Base-by-base conservation (phyloP, 2,329 filamentous ascomycete species). In the Neurospora crassa region DNA sequence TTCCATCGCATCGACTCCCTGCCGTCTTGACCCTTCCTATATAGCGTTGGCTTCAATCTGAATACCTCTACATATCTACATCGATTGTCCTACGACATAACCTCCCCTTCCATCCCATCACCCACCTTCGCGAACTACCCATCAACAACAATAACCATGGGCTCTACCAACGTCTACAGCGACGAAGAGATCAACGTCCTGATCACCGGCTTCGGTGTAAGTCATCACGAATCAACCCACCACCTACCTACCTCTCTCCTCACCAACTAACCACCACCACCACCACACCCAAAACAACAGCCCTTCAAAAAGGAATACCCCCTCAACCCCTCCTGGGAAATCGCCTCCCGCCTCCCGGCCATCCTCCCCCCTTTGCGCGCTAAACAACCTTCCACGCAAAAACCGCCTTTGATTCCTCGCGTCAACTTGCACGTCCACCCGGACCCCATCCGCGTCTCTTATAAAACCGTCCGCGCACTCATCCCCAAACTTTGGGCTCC, bases 271-370 rank as follows among this genome's bases (percentile, higher is more conserved):
- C 59, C 67, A 72, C 69, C 43, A 67, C 69, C 43, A 67, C 12
- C 40, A 72, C 68, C 40, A 67, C 10, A n/a, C 67, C 37, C 24
- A 70, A 37, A 37, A 6, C 34, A 6, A 7, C 73, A 95, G 92
- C 91, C 93, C 1, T 97, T 96, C 80, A 89, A 90, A 76, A 84
- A 82, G n/a, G 82, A 90, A 67, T 90, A 90, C 77, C 88, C 89
- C 40, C 82, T 90, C 72, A 97, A 97, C 78, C 92, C 93, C 10
- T 93, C 93, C 3, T 94, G 89, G 86, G 87, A 94, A 78, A 94
- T 97, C 78, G 89, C 91, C 68, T 85, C 84, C 37, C 84, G 83
- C 24, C 87, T 96, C n/a, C 90, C 92, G 3, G 80, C 86, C 2
- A 86, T 87, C 75, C 86, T 94, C 5, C 87, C 89, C 2, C 81